Conservation (phyloP, 2,329 filamentous ascomycete genomes). For the Alternaria alternata region DNA sequence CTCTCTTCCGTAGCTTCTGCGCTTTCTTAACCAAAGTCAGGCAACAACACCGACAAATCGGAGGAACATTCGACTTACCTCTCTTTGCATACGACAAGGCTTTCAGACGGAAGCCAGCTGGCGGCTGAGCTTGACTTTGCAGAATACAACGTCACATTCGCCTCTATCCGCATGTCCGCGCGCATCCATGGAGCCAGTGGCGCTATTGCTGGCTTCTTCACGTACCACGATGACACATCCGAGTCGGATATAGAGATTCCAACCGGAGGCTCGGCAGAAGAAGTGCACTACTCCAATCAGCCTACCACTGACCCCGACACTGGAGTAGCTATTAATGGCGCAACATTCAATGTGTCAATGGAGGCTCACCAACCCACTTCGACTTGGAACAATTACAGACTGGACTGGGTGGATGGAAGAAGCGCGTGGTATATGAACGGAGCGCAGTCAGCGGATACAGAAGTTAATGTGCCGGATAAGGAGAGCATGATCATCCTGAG, state of each 20-base stretch:
- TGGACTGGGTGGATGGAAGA: slow-evolving; percentile 15
- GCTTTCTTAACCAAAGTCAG: not conserved
- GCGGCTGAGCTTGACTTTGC: slow-evolving; percentile 18
- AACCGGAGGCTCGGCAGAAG: slow-evolving; percentile 2
- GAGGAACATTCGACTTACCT: slow-evolving; percentile 7
- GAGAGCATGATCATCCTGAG: slow-evolving; percentile 19
- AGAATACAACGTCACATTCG: slow-evolving; percentile 19
- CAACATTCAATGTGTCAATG: slow-evolving; percentile 20
- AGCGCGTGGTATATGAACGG: slow-evolving; percentile 26
- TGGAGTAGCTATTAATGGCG: slow-evolving; percentile 11
- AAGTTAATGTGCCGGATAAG: slow-evolving; percentile 12
- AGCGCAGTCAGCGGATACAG: slow-evolving; percentile 1
- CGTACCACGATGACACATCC: slow-evolving; percentile 18
- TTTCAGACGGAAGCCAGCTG: slow-evolving; percentile 10
- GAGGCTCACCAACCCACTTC: not conserved
- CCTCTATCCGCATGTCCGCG: slow-evolving; percentile 18
- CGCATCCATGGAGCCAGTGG: slow-evolving; percentile 19
- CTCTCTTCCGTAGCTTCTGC: not conserved
- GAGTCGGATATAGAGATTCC: slow-evolving; percentile 26
- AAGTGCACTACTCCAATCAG: slow-evolving; percentile 20
- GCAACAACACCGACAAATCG: not conserved
- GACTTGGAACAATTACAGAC: slow-evolving; percentile 20
- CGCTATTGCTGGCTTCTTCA: slow-evolving; percentile 22
- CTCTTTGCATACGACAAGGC: slow-evolving; percentile 11
- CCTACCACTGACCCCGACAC: slow-evolving; percentile 15